Percentiles rank a stretch among this genome's conserved stretches.
These are phyloP conservation scores for Tolypocladium ovalisporum DNA, from an alignment of 2,329 filamentous ascomycete species.

Conservation along the genomic window DNA sequence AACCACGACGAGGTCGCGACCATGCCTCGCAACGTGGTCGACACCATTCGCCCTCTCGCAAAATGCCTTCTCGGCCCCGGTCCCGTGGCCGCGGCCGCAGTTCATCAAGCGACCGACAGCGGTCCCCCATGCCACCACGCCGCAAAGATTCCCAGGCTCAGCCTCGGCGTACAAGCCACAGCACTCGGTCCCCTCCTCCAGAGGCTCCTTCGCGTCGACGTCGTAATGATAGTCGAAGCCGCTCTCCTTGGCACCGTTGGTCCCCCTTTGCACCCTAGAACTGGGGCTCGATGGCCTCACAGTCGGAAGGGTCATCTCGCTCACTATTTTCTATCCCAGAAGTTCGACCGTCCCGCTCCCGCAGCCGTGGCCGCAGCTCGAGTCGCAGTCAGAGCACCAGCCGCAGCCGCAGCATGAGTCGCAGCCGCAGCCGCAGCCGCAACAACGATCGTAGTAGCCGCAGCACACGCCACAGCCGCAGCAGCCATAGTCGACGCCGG, in stretches of 20 bases:
- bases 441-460: background rate
- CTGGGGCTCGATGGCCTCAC: slow-evolving; percentile 31
- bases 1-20: slow-evolving; percentile 30
- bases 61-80: slow-evolving; percentile 11
- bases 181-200: slow-evolving; percentile 23
- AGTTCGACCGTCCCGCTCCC: slow-evolving; percentile 30
- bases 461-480: background rate
- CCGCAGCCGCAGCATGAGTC: slow-evolving; percentile 2
- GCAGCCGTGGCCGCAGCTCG: slow-evolving; percentile 14
- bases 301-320: slow-evolving; percentile 38
- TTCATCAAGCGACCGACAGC: slow-evolving; percentile 17
- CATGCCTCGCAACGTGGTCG: slow-evolving; percentile 16
- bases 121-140: slow-evolving; percentile 21
- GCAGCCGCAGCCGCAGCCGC: background rate
- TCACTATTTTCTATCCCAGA: slow-evolving; percentile 36
- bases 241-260: slow-evolving; percentile 9
- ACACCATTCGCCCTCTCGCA: slow-evolving; percentile 23
- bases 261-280: slow-evolving; percentile 25
- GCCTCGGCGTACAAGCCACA: slow-evolving; percentile 22
- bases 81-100: slow-evolving; percentile 23
- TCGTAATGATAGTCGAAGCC: slow-evolving; percentile 11
- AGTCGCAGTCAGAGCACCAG: background rate
- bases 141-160: slow-evolving; percentile 22
- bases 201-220: slow-evolving; percentile 15
- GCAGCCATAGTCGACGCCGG: slow-evolving; percentile 3